These are phyloP conservation scores for Tetrahymena elliotti DNA, from an alignment of 73 alveolate genomes.

Conservation along the genomic window DNA sequence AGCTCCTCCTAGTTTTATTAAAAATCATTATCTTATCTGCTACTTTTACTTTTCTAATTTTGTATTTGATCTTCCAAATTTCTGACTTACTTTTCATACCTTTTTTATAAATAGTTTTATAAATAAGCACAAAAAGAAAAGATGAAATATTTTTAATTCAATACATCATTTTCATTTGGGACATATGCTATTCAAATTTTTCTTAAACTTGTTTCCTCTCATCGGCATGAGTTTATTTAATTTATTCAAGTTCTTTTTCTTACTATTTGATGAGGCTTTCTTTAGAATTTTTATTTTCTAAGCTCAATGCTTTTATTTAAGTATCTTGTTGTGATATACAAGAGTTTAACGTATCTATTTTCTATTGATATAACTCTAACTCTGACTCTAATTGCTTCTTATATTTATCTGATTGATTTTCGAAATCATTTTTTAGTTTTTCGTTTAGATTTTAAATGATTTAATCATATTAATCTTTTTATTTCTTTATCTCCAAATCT, in stretches of 20 bases:
- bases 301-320: neutral
- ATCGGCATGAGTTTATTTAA: neutral
- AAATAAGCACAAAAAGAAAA: neutral
- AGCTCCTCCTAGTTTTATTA: neutral
- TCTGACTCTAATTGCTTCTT: neutral
- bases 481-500: neutral
- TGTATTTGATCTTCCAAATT: neutral
- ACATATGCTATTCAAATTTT: neutral
- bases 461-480: neutral
- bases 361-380: neutral
- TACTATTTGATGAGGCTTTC: neutral
- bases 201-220: neutral
- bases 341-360: neutral
- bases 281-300: neutral
- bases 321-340: neutral
- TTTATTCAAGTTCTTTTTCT: neutral
- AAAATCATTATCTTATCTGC: neutral
- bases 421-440: neutral
- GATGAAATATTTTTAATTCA: neutral
- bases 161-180: neutral
- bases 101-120: neutral
- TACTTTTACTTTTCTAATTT: neutral
- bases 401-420: neutral
- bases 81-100: neutral
- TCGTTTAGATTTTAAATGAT: neutral